Base-by-base conservation (phyloP, 2,329 filamentous ascomycete species). In the Huntiella omanensis region DNA sequence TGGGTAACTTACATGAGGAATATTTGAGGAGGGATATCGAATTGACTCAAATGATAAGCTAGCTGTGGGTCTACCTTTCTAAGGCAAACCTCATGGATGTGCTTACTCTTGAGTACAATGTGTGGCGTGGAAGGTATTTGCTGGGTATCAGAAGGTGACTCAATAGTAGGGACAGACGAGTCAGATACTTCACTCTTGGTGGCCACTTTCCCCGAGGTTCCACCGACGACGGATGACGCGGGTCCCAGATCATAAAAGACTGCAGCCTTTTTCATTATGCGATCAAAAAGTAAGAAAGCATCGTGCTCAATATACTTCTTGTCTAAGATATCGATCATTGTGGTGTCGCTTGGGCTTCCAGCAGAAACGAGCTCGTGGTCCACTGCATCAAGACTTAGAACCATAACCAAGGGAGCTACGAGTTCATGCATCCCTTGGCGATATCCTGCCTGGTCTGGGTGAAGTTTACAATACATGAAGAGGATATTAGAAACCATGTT, bases 401-500 rank as follows among this genome's bases (percentile, higher is more conserved):
- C 82, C 70, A 85, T 85, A 5, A 95, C 66, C 34, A 98, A 77
- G 0, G 91, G 87, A 0, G 91, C 91, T 11, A 96, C 68, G 38
- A 98, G 67, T 62, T 98, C 91, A 59, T 98, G 91, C 88, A 98
- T 98, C 8, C 91, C 91, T 64, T 98, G 91, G n/a, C 91, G 77
- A 59, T 98, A 98, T 13, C 76, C 86, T 12, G 85, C 85, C 46
- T 85, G 71, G 53, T 80, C 77, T 1, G 84, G 84, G 56, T 96
- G 84, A 45, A 92, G 71, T 61, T 94, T 96, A 64, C 86, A 91
- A 63, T 87, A 96, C 53, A 98, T 73, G 61, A 96, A 98, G 33
- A 98, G 68, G 32, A 95, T 77, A 57, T 98, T 83, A 32, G 92
- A 64, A 55, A 98, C 78, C 61, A 84, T 82, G 37, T 69, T 70